A percentile compares a stretch with the other conserved stretches of the same genome.
Conservation (phyloP, 1,284 basidiomycete species). For the Prillingera fragicola region DNA sequence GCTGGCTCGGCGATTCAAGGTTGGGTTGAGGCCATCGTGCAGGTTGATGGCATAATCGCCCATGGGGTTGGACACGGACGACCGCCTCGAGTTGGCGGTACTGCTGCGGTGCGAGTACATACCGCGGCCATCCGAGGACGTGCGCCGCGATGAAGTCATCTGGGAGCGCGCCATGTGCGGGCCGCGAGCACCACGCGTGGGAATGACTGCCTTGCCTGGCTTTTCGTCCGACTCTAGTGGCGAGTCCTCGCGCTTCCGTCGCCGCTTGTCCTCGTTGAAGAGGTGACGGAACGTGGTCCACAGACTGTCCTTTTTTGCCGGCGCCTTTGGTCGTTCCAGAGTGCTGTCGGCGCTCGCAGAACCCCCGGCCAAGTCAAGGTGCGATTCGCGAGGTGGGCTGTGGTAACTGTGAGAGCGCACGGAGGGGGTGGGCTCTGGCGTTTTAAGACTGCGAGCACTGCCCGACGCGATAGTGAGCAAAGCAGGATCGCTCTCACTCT, state of each 20-base stretch:
- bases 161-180: conserved; percentile 26
- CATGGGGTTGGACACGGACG: conserved; percentile 40
- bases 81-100: conserved; percentile 47
- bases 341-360: conserved; percentile 8
- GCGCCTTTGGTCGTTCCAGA: conserved; percentile 9
- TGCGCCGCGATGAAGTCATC: conserved; percentile 21
- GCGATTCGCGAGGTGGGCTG: too few species aligned
- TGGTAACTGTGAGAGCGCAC: too few species aligned
- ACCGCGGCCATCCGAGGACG: conserved; percentile 28
- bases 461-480: conserved; percentile 3
- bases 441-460: too few species aligned
- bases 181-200: conserved; percentile 29
- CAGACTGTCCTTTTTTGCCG: conserved; percentile 46
- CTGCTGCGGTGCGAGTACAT: conserved; percentile 43
- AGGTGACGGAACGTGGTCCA: conserved; percentile 50
- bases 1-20: conserved; percentile 36
- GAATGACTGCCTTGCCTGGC: conserved; percentile 24
- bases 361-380: not conserved
- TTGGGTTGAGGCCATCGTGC: conserved; percentile 24
- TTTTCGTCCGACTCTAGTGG: conserved; percentile 16
- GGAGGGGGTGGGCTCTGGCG: not conserved
- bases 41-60: conserved; percentile 28
- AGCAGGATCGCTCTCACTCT: conserved; percentile 23
- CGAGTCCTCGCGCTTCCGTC: conserved; percentile 37
- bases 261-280: conserved; percentile 50